A percentile compares a stretch with the other conserved stretches of the same genome.
These are phyloP conservation scores for Pythium brassicae DNA, from an alignment of 352 stramenopile genomes.

Conservation along the genomic window DNA sequence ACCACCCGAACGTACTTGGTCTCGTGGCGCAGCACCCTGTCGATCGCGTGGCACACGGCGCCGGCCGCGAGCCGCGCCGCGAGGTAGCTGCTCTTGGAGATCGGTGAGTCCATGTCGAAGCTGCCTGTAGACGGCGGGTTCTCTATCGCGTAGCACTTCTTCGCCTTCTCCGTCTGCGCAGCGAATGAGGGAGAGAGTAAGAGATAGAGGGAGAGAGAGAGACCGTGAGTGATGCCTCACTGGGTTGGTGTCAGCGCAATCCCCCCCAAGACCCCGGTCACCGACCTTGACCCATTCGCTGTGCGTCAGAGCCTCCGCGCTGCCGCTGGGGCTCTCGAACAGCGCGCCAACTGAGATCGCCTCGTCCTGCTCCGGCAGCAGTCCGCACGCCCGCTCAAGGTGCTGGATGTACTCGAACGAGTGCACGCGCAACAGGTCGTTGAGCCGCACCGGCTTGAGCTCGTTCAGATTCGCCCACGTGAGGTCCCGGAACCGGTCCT, in stretches of 20 bases:
- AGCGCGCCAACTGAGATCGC: constrained; percentile 37
- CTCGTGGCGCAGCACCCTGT: constrained; percentile 54
- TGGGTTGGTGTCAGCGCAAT: neutral
- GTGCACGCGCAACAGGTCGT: constrained; percentile 62
- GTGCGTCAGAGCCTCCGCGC: constrained; percentile 26
- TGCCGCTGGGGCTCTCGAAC: constrained; percentile 20
- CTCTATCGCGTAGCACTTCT: constrained; percentile 40
- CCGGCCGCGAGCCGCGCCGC: constrained; percentile 49
- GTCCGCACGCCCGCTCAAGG: constrained; percentile 32
- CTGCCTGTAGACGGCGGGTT: constrained; percentile 41
- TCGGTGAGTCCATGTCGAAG: constrained; percentile 64
- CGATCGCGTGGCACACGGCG: constrained; percentile 57
- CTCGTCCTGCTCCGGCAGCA: constrained; percentile 44
- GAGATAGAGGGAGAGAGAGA: constrained; percentile 7
- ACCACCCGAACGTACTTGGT: constrained; percentile 46
- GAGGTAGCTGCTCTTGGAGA: constrained; percentile 56
- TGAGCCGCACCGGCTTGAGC: constrained; percentile 40
- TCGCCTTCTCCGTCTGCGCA: constrained; percentile 34
- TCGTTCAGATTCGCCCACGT: constrained; percentile 56
- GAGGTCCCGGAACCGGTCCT: constrained; percentile 55
- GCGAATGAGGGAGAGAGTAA: neutral
- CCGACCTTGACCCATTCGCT: constrained; percentile 45
- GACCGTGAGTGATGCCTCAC: neutral
- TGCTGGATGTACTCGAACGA: constrained; percentile 63
- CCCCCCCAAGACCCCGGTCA: neutral